These are phyloP conservation scores for Plasmodium coatneyi DNA, from an alignment of 169 alveolate species.

Conservation along the genomic window DNA sequence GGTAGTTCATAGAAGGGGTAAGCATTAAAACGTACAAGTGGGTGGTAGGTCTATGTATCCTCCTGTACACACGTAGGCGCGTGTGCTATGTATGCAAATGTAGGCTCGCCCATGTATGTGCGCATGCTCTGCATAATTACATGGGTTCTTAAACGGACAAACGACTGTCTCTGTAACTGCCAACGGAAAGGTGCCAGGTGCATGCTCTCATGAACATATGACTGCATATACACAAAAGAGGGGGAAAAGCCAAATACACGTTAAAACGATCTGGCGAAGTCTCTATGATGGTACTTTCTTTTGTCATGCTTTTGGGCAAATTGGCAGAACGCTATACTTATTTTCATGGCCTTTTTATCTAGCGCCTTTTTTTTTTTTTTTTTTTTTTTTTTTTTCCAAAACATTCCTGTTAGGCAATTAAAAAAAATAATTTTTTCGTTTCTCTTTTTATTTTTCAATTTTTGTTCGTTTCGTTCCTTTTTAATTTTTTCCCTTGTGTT, in stretches of 20 bases:
- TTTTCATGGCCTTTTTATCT: neutral
- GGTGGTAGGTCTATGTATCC: neutral
- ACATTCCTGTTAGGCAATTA: neutral
- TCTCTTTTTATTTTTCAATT: neutral
- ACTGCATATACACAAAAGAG: neutral
- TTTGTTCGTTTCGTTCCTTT: neutral
- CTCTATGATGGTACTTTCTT: neutral
- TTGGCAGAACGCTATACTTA: neutral
- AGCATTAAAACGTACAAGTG: neutral
- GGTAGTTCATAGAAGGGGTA: neutral
- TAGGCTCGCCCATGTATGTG: neutral
- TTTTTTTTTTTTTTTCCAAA: neutral
- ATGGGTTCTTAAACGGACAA: neutral
- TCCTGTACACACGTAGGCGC: neutral
- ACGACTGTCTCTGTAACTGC: neutral
- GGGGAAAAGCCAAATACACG: neutral
- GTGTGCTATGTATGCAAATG: neutral
- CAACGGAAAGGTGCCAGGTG: neutral
- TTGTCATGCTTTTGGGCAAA: neutral
- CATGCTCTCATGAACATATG: neutral
- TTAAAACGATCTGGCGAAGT: neutral
- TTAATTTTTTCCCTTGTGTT: neutral
- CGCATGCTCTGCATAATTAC: neutral
- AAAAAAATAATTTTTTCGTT: neutral
- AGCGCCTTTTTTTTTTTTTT: neutral